Conservation (phyloP, 1,139 yeast species). For the Suhomyces terraborum region DNA sequence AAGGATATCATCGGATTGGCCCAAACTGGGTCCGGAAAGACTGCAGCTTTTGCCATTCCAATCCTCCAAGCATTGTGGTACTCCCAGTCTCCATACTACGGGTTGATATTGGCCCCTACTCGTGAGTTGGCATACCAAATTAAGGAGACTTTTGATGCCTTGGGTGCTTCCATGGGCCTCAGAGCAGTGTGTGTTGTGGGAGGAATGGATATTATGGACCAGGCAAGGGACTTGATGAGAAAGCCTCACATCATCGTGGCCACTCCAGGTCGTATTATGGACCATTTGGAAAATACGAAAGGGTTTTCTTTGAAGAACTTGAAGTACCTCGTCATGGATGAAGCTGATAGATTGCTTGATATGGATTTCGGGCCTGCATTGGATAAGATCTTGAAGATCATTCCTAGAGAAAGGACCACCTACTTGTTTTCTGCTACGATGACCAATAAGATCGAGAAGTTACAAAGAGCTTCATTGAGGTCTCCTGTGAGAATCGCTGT, state of each 20-base stretch:
- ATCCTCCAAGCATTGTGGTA: slow-evolving; percentile 88
- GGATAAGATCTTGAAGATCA: slow-evolving; percentile 79
- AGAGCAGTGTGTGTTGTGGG: slow-evolving; percentile 89
- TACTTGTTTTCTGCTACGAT: slow-evolving; percentile 94
- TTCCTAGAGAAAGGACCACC: slow-evolving; percentile 85
- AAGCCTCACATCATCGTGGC: slow-evolving; percentile 95
- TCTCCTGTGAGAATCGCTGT: slow-evolving; percentile 94
- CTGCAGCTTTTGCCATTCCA: slow-evolving; percentile 88
- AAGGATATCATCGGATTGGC: slow-evolving; percentile 81
- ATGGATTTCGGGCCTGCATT: slow-evolving; percentile 96
- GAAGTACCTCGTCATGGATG: slow-evolving; percentile 90
- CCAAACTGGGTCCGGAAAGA: slow-evolving; percentile 83
- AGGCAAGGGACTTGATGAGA: slow-evolving; percentile 88
- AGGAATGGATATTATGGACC: slow-evolving; percentile 99
- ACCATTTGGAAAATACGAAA: slow-evolving; percentile 91
- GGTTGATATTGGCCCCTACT: slow-evolving; percentile 92
- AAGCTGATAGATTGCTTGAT: slow-evolving; percentile 93
- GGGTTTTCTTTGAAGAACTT: slow-evolving; percentile 83
- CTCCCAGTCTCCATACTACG: slow-evolving; percentile 84
- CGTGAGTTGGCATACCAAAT: slow-evolving; percentile 97
- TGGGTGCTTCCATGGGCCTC: slow-evolving; percentile 89
- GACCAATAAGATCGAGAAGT: slow-evolving; percentile 91
- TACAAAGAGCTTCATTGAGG: slow-evolving; percentile 87
- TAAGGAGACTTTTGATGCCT: slow-evolving; percentile 90
- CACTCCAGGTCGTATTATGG: slow-evolving; percentile 95